phyloP scores from a whole-genome alignment of 345 rosid genomes.

The Corchorus capsularis region DNA sequence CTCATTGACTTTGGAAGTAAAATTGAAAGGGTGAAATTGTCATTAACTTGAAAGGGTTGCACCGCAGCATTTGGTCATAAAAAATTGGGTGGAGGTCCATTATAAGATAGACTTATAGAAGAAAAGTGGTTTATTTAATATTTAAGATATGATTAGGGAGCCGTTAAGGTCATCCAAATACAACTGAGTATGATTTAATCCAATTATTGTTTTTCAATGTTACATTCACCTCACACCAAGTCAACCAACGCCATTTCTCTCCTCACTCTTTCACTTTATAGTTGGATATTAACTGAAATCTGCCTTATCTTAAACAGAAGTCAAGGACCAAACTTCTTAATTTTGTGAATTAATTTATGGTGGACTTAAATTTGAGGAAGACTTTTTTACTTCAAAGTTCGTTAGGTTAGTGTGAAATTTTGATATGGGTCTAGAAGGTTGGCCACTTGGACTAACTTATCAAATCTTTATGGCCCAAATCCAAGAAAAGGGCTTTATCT shows the following conservation, averaged over 20 bases:
- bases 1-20: background rate
- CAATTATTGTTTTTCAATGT: background rate
- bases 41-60: constrained; percentile 6
- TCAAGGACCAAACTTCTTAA: background rate
- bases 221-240: background rate
- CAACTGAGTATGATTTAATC: constrained; percentile 4
- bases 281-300: background rate
- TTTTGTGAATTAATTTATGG: too few relatives aligned
- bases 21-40: background rate
- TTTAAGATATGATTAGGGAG: background rate
- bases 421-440: background rate
- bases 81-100: constrained; percentile 20
- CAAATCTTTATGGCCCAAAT: background rate
- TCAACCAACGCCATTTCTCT: background rate
- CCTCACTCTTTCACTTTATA: background rate
- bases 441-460: background rate
- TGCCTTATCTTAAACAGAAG: background rate
- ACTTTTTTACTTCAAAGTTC: background rate
- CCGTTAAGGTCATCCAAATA: constrained; percentile 18
- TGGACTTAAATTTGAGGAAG: background rate
- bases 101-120: background rate
- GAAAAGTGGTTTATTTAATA: background rate
- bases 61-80: constrained; percentile 2
- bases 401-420: background rate
- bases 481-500: background rate